phyloP scores from a whole-genome alignment of 2,329 filamentous ascomycete species.

The Diplodia scrobiculata region DNA sequence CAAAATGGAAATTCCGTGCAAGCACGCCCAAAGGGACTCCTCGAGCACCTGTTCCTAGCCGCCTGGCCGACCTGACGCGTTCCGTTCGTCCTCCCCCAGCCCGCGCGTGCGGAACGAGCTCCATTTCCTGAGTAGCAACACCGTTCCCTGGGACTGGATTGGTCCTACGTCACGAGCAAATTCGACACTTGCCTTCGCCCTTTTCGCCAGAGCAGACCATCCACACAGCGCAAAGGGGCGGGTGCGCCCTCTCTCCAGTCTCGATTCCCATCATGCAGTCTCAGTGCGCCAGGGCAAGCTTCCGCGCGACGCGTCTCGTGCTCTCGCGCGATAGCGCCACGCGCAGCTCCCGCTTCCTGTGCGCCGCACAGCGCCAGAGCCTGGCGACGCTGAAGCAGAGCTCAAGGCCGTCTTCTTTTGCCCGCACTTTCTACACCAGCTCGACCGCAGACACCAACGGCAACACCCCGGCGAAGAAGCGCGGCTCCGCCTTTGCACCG shows the following conservation, averaged over 20 bases:
- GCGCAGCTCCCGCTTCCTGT: constrained; percentile 8
- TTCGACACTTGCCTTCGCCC: background rate
- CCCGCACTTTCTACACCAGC: constrained; percentile 33
- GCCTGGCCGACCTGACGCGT: background rate
- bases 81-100: background rate
- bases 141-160: background rate
- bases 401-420: background rate
- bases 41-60: constrained; percentile 4
- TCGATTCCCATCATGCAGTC: constrained; percentile 23
- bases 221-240: constrained; percentile 4
- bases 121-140: background rate
- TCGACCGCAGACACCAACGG: constrained; percentile 31
- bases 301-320: constrained; percentile 25
- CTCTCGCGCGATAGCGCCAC: constrained; percentile 16
- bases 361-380: background rate
- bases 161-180: constrained; percentile 8
- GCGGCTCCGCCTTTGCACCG: constrained; percentile 40
- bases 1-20: constrained; percentile 7
- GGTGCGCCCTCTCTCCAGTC: constrained; percentile 4
- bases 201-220: background rate
- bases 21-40: background rate
- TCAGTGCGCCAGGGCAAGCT: constrained; percentile 27
- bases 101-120: background rate
- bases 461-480: constrained; percentile 23
- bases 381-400: background rate